phyloP scores from a whole-genome alignment of 2,329 filamentous ascomycete species.

The Calycina marina region DNA sequence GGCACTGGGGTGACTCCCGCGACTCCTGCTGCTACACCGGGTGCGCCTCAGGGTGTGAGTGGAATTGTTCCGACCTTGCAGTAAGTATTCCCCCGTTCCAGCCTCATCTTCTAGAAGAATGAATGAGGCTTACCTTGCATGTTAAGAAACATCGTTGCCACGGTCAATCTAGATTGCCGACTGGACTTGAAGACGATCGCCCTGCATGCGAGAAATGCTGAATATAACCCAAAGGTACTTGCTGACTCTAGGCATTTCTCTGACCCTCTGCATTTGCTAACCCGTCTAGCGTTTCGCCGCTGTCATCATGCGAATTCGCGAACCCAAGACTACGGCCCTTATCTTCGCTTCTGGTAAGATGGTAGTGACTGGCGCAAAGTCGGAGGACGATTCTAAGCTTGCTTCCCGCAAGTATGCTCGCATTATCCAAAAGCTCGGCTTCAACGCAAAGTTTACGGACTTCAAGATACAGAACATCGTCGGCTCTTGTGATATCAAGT shows the following conservation, averaged over 20 bases:
- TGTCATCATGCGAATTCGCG: slow-evolving; percentile 98
- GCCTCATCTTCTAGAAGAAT: slow-evolving; percentile 21
- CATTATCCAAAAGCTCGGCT: slow-evolving; percentile 98
- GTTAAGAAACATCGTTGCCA: slow-evolving; percentile 94
- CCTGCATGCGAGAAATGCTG: slow-evolving; percentile 91
- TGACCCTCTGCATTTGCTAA: slow-evolving; percentile 26
- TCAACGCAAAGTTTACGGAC: slow-evolving; percentile 98
- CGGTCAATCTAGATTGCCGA: slow-evolving; percentile 94
- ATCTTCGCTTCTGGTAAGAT: slow-evolving; percentile 99
- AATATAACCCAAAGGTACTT: slow-evolving; percentile 94
- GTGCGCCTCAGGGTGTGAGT: slow-evolving; percentile 64
- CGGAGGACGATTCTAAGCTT: slow-evolving; percentile 93
- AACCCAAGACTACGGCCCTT: slow-evolving; percentile 93
- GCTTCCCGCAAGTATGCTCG: slow-evolving; percentile 95
- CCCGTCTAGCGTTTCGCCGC: slow-evolving; percentile 77
- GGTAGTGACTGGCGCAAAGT: slow-evolving; percentile 97
- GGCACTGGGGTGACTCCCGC: slow-evolving; percentile 73
- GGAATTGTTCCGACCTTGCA: slow-evolving; percentile 88
- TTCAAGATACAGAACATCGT: slow-evolving; percentile 99
- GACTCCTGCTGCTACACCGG: slow-evolving; percentile 85
- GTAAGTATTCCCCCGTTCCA: slow-evolving; percentile 57
- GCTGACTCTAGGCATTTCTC: slow-evolving; percentile 29
- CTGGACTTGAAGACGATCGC: slow-evolving; percentile 98
- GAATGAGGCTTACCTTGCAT: slow-evolving; percentile 36
- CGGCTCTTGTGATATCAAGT: slow-evolving; percentile 97